These are phyloP conservation scores for Theileria orientalis DNA, from an alignment of 169 alveolate genomes.

Conservation along the genomic window DNA sequence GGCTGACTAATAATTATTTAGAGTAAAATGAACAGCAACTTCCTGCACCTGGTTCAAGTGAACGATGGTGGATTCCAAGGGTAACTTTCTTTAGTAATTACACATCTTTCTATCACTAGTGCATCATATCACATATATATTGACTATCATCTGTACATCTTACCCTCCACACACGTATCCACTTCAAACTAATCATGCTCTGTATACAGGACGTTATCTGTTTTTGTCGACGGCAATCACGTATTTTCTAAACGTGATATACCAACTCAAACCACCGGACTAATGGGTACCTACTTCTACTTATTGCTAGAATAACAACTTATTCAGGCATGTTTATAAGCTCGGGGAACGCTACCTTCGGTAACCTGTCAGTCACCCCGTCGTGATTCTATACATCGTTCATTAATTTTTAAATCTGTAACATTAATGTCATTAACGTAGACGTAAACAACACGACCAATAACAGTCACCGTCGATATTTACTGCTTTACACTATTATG, in stretches of 20 bases:
- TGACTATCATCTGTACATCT: background rate
- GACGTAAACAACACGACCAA: too few species aligned
- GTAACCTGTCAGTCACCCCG: slow-evolving; percentile 55
- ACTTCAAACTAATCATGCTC: background rate
- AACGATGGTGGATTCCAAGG: slow-evolving; percentile 62
- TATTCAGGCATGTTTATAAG: slow-evolving; percentile 41
- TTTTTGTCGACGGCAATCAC: slow-evolving; percentile 25
- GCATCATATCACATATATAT: background rate
- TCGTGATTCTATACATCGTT: too few species aligned
- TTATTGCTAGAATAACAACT: background rate
- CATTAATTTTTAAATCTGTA: too few species aligned
- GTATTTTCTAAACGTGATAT: background rate
- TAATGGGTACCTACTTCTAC: slow-evolving; percentile 16
- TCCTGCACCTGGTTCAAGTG: slow-evolving; percentile 40
- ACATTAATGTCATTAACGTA: too few species aligned
- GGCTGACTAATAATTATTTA: background rate
- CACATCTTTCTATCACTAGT: background rate
- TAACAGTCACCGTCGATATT: too few species aligned
- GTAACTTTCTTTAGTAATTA: slow-evolving; percentile 2
- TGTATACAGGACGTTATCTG: background rate
- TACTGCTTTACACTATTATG: background rate
- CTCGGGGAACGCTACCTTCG: slow-evolving; percentile 61
- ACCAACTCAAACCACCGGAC: slow-evolving; percentile 30
- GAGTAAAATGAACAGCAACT: background rate
- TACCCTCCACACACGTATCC: background rate